A percentile compares a stretch with the other conserved stretches of the same genome.
Conservation (phyloP, 2,329 filamentous ascomycete genomes). For the Paracamarosporium sp. region DNA sequence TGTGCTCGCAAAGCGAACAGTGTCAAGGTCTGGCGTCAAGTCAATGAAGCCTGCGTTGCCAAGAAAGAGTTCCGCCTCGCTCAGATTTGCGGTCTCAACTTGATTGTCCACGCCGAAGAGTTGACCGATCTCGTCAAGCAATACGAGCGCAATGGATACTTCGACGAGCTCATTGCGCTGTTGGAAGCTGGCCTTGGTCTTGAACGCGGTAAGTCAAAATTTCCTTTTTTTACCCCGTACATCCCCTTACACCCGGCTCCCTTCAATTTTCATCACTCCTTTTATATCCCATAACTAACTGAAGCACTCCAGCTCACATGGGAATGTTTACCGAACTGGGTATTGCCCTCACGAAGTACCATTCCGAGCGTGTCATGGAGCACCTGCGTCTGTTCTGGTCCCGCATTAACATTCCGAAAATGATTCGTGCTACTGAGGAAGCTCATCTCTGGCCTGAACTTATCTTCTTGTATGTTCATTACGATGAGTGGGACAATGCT, state of each 20-base stretch:
- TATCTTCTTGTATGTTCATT: conserved; percentile 97
- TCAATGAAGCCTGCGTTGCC: conserved; percentile 91
- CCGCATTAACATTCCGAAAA: conserved; percentile 96
- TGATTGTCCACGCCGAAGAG: conserved; percentile 97
- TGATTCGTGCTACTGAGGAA: conserved; percentile 91
- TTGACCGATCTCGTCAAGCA: conserved; percentile 91
- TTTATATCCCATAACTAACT: too few species aligned
- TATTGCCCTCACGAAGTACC: conserved; percentile 91
- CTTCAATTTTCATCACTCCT: too few species aligned
- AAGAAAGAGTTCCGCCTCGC: conserved; percentile 99
- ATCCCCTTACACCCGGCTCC: too few species aligned
- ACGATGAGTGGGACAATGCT: conserved; percentile 98
- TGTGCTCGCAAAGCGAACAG: conserved; percentile 98
- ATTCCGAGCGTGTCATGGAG: conserved; percentile 96
- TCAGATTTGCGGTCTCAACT: conserved; percentile 97
- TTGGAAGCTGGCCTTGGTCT: conserved; percentile 94
- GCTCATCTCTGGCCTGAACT: conserved; percentile 97
- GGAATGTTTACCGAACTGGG: conserved; percentile 95
- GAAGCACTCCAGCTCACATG: conserved; percentile 68
- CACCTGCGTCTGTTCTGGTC: conserved; percentile 99
- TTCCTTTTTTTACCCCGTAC: background rate
- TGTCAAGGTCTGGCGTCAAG: conserved; percentile 99
- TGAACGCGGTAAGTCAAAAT: conserved; percentile 61
- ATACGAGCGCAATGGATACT: conserved; percentile 96
- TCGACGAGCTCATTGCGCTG: conserved; percentile 94